Base-by-base conservation (phyloP, 148 eudicot genomes). In the Vaccinium vitisidaea region DNA sequence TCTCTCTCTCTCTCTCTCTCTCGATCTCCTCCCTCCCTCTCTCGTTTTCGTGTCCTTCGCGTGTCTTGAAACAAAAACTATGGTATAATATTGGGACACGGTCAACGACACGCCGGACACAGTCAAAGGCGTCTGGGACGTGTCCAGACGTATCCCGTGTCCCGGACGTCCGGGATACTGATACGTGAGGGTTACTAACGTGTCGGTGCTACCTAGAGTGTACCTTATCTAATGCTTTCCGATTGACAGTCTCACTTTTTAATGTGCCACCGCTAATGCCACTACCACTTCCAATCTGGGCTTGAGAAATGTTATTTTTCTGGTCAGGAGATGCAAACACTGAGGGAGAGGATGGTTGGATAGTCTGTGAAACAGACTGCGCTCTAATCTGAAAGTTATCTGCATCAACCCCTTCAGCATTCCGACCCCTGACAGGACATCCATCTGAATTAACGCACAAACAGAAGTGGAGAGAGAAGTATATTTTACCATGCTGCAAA, bases 171-270 rank as follows among this genome's bases (percentile, higher is more conserved):
- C n/a, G n/a, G n/a, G n/a, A n/a, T n/a, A n/a, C n/a, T n/a, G n/a
- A n/a, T n/a, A n/a, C n/a, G n/a, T n/a, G n/a, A n/a, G n/a, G n/a
- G n/a, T n/a, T n/a, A n/a, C n/a, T n/a, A n/a, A n/a, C n/a, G n/a
- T n/a, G n/a, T n/a, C n/a, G n/a, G n/a, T n/a, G n/a, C n/a, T n/a
- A n/a, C n/a, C n/a, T n/a, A n/a, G n/a, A n/a, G n/a, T 83, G 80
- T 86, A 97, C 99, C 99, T 97, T 97, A 88, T 97, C 99, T 88
- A 97, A 89, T 53, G 96, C 93, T 91, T 89, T 97, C 69, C 92
- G 91, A 81, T 86, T 89, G 63, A 88, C 93, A 82, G 98, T 95
- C 85, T 95, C 98, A 86, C 79, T 94, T 85, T 83, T 89, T 6
- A 85, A 85, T 63, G 89, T 80, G 86, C 85, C 90, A 84, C 85